Base-by-base conservation (phyloP, 2,329 filamentous ascomycete genomes). In the Phaeosphaeriaceae sp. region DNA sequence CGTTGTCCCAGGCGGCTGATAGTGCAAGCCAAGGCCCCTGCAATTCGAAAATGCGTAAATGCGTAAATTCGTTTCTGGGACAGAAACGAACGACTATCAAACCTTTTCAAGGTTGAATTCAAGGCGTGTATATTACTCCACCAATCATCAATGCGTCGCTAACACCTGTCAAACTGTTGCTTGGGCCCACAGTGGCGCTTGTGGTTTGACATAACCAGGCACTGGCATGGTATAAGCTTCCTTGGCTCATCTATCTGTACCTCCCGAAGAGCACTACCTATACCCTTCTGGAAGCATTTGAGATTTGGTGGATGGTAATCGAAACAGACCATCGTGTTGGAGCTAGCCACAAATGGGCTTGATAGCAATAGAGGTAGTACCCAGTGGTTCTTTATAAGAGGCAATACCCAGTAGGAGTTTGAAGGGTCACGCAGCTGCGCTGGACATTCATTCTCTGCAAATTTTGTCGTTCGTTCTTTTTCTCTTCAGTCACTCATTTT, bases 371-470 rank as follows among this genome's bases (percentile, higher is more conserved):
- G 49, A 48, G 53, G 43, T 51, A 47, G 48, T 41, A 46, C 34
- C 46, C 42, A 17, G 42, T 15, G 34, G 29, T 20, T 29, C 34
- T 38, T 58, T 65, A 67, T 67, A 67, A 66, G 54, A 42, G 46
- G 50, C 38, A 42, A 12, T 28, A 36, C 41, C 49, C 54, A 50
- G 45, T 37, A 40, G 50, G 36, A 12, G 18, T 29, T 42, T 17
- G 28, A 46, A 52, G 30, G 44, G 44, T 54, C 61, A 54, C 63
- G 61, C 64, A 67, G 63, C 64, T 67, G 64, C 52, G 64, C 64
- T 67, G 64, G 52, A 64, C 61, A 58, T 58, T 67, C 63, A 52
- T 64, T 64, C 57, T 52, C 52, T 57, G 41, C 50, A 50, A 50
- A 58, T 49, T 63, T 55, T 43, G 47, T 54, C 51, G 38, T 54